Conservation (phyloP, 345 rosid species). For the Hibiscus mutabilis region DNA sequence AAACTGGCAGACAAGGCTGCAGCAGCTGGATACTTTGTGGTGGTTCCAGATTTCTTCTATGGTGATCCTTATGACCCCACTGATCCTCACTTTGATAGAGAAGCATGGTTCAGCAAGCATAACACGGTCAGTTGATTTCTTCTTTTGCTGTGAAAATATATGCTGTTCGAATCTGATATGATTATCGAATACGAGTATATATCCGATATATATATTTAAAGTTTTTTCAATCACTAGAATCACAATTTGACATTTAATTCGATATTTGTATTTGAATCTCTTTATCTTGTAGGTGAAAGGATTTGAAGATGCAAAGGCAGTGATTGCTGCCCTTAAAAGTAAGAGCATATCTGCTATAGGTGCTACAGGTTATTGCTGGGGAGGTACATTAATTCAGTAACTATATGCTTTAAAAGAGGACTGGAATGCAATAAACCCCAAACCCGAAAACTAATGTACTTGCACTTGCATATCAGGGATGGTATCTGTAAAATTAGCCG, state of each 20-base stretch:
- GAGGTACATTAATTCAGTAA: slow-evolving; percentile 26
- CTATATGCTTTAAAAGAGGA: not conserved
- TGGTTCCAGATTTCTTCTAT: slow-evolving; percentile 57
- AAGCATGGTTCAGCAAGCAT: slow-evolving; percentile 58
- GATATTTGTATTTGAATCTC: not conserved
- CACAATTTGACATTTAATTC: not conserved
- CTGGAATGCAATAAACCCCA: not conserved
- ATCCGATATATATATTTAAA: too few relatives aligned
- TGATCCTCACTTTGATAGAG: slow-evolving; percentile 21
- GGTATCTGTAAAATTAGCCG: slow-evolving; percentile 66
- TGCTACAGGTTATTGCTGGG: slow-evolving; percentile 71
- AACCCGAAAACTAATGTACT: not conserved
- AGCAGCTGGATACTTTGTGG: slow-evolving; percentile 63
- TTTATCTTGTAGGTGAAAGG: slow-evolving; percentile 55
- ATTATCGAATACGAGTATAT: too few relatives aligned
- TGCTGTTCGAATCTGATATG: not conserved
- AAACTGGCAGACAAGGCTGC: slow-evolving; percentile 78
- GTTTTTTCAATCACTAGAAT: too few relatives aligned
- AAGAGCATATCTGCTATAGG: slow-evolving; percentile 56
- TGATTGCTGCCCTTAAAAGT: slow-evolving; percentile 54
- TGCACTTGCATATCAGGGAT: slow-evolving; percentile 22
- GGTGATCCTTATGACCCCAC: slow-evolving; percentile 45
- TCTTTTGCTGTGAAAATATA: not conserved
- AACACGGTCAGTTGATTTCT: slow-evolving; percentile 41
- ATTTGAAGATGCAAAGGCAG: slow-evolving; percentile 58